A percentile compares a stretch with the other conserved stretches of the same genome.
Evolutionary conservation across 2,329 filamentous ascomycete species (phyloP).

Genomic region (Onygenales sp.): DNA sequence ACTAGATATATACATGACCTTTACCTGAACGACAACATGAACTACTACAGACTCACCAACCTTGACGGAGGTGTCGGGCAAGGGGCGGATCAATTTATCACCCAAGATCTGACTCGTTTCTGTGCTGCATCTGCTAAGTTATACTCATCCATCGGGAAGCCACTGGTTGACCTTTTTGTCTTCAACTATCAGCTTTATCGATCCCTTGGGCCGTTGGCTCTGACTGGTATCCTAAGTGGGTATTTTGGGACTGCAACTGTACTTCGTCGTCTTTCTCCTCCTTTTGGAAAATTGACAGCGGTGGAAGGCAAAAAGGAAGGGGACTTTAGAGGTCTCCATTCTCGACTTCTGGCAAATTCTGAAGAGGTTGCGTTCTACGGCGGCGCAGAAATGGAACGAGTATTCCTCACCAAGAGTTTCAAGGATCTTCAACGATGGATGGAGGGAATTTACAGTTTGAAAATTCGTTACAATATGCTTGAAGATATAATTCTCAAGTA

Average conservation of each 20-base stretch:
- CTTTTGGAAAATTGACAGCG: slow-evolving; percentile 93
- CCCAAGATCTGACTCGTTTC: slow-evolving; percentile 90
- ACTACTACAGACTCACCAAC: slow-evolving; percentile 93
- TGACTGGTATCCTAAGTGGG: slow-evolving; percentile 78
- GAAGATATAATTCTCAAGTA: slow-evolving; percentile 98
- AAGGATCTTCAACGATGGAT: slow-evolving; percentile 91
- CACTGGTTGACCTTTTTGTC: slow-evolving; percentile 89
- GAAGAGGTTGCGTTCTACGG: slow-evolving; percentile 98
- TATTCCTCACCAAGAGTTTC: slow-evolving; percentile 85
- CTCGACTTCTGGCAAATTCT: slow-evolving; percentile 87
- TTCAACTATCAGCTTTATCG: slow-evolving; percentile 97
- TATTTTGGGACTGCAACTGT: slow-evolving; percentile 92
- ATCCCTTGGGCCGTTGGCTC: slow-evolving; percentile 76
- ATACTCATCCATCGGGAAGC: slow-evolving; percentile 96
- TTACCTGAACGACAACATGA: slow-evolving; percentile 87
- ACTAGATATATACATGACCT: slow-evolving; percentile 96
- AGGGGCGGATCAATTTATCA: slow-evolving; percentile 93
- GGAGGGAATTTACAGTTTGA: slow-evolving; percentile 96
- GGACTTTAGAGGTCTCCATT: slow-evolving; percentile 85
- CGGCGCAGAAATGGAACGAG: slow-evolving; percentile 88
- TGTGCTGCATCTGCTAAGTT: slow-evolving; percentile 84
- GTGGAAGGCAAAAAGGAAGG: slow-evolving; percentile 93
- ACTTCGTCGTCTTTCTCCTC: slow-evolving; percentile 77
- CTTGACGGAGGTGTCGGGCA: slow-evolving; percentile 87
- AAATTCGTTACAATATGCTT: slow-evolving; percentile 97